A percentile compares a stretch with the other conserved stretches of the same genome.
phyloP scores from a whole-genome alignment of 2,329 filamentous ascomycete genomes.

The Aureobasidium musti region DNA sequence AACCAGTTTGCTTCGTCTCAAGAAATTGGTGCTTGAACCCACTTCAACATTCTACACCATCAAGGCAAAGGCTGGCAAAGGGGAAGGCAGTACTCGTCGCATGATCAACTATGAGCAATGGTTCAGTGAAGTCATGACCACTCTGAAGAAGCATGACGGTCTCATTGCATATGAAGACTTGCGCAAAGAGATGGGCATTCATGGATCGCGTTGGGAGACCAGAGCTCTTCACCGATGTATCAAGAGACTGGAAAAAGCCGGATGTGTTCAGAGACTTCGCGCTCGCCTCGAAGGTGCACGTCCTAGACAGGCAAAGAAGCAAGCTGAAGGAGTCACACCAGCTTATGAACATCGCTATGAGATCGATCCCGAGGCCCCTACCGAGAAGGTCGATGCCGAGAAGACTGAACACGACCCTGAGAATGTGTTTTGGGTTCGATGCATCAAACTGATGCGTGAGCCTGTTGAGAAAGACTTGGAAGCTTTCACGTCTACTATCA shows the following conservation, averaged over 20 bases:
- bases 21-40: conserved; percentile 48
- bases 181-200: conserved; percentile 48
- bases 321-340: neutral
- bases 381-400: neutral
- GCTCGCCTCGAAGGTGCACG: conserved; percentile 35
- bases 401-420: conserved; percentile 16
- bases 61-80: conserved; percentile 20
- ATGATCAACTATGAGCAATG: conserved; percentile 52
- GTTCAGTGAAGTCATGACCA: conserved; percentile 51
- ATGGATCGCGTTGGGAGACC: conserved; percentile 43
- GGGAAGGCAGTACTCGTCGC: conserved; percentile 22
- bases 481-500: conserved; percentile 32
- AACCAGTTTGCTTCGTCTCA: conserved; percentile 60
- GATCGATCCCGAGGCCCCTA: neutral
- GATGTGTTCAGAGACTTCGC: conserved; percentile 45
- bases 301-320: conserved; percentile 5
- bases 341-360: conserved; percentile 9
- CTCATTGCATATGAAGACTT: conserved; percentile 57
- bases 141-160: conserved; percentile 52
- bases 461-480: conserved; percentile 40
- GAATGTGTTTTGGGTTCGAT: conserved; percentile 38
- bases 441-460: conserved; percentile 47
- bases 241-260: conserved; percentile 45
- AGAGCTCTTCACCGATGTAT: conserved; percentile 46
- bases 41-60: conserved; percentile 28